A percentile compares a stretch with the other conserved stretches of the same genome.
phyloP scores from a whole-genome alignment of 495 filamentous ascomycete genomes.

The Neurospora sp. region DNA sequence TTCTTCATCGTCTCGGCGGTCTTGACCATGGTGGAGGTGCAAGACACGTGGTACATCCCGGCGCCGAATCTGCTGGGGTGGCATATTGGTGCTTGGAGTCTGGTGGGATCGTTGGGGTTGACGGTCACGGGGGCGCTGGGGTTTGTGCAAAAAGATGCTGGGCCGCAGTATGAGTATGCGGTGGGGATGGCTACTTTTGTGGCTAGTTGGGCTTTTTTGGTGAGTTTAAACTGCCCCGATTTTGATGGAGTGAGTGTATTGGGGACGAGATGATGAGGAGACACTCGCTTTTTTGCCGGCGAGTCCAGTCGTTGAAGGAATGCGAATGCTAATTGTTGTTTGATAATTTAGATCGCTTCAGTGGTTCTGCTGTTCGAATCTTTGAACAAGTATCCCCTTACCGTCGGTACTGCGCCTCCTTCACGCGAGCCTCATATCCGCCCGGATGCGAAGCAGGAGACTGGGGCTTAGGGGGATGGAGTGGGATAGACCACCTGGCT shows the following conservation, averaged over 20 bases:
- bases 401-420: conserved; percentile 11
- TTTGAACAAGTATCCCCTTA: conserved; percentile 51
- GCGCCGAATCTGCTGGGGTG: conserved; percentile 47
- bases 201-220: conserved; percentile 59
- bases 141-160: conserved; percentile 19
- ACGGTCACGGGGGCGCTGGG: conserved; percentile 59
- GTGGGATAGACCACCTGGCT: not conserved
- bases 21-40: conserved; percentile 63
- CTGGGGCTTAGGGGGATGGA: not conserved
- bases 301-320: not conserved
- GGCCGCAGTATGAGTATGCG: conserved; percentile 47
- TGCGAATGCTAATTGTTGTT: not conserved
- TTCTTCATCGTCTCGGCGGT: conserved; percentile 52
- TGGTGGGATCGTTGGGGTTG: conserved; percentile 52
- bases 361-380: conserved; percentile 57
- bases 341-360: conserved; percentile 37
- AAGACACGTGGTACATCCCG: conserved; percentile 49
- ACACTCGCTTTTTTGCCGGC: not conserved
- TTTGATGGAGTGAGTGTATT: not conserved
- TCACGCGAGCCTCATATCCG: not conserved
- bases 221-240: conserved; percentile 4
- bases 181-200: conserved; percentile 52
- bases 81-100: conserved; percentile 37
- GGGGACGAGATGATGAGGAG: not conserved
- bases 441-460: not conserved